Evolutionary conservation across 2,329 filamentous ascomycete genomes (phyloP).

Genomic region (Lecanicillium sp.): DNA sequence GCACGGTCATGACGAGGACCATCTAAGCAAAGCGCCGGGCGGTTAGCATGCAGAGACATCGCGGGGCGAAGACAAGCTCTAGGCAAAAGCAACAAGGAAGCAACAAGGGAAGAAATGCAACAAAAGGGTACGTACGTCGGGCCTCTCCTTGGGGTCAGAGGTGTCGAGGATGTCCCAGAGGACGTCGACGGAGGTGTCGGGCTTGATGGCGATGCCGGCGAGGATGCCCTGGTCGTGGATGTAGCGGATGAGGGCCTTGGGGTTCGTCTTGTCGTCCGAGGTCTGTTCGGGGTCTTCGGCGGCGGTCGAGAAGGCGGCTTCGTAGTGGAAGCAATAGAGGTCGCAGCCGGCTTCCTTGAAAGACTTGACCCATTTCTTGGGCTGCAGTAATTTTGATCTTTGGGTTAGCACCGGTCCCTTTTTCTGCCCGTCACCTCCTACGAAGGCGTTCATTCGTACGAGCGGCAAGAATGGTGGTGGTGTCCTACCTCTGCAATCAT

Average conservation of each 20-base stretch:
- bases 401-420: constrained; percentile 10
- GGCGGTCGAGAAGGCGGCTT: constrained; percentile 84
- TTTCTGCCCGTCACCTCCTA: not conserved
- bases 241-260: constrained; percentile 78
- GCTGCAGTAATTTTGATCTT: constrained; percentile 43
- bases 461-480: not conserved
- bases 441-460: not conserved
- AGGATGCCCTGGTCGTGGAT: constrained; percentile 85
- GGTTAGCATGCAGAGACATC: not conserved
- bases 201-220: constrained; percentile 94
- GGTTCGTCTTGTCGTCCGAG: constrained; percentile 68
- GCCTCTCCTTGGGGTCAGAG: constrained; percentile 64
- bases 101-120: no score
- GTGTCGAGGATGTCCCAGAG: constrained; percentile 84
- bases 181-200: constrained; percentile 82
- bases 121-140: constrained; percentile 63
- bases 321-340: constrained; percentile 99
- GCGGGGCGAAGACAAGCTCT: no score
- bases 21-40: constrained; percentile 53
- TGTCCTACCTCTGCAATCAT: constrained; percentile 88
- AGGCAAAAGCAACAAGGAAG: no score
- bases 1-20: constrained; percentile 97
- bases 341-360: constrained; percentile 93
- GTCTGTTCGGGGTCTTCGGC: constrained; percentile 70
- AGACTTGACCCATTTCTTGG: constrained; percentile 95